phyloP scores from a whole-genome alignment of 2,329 filamentous ascomycete species.

The Paraphoma sp. region DNA sequence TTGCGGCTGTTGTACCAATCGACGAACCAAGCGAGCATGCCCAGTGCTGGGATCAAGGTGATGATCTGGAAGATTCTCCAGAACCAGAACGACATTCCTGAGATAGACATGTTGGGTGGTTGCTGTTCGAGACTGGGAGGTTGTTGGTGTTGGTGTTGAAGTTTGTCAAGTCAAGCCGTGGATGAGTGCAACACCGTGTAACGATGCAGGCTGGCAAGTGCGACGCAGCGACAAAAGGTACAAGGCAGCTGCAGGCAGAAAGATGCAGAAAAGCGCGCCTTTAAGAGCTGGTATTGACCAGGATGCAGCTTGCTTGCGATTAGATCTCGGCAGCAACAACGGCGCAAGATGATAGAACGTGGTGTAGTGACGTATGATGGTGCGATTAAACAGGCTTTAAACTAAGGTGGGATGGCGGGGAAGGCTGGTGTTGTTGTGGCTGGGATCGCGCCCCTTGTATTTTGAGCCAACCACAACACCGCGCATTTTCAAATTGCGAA shows the following conservation, averaged over 20 bases:
- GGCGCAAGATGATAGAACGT: constrained; percentile 7
- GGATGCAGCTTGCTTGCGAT: constrained; percentile 21
- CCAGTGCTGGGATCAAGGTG: constrained; percentile 68
- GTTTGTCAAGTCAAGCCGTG: constrained; percentile 12
- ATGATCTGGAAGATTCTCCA: constrained; percentile 67
- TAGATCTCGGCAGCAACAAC: constrained; percentile 15
- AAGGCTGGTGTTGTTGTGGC: constrained; percentile 28
- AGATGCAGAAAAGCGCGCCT: constrained; percentile 16
- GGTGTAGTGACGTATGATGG: constrained; percentile 31
- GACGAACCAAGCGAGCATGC: constrained; percentile 68
- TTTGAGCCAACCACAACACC: constrained; percentile 15
- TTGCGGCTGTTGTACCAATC: constrained; percentile 63
- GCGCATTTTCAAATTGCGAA: not conserved
- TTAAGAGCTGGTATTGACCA: constrained; percentile 18
- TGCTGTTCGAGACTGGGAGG: constrained; percentile 3
- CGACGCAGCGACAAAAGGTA: constrained; percentile 13
- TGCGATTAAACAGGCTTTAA: constrained; percentile 23
- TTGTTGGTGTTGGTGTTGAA: constrained; percentile 9
- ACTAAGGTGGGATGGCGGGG: constrained; percentile 26
- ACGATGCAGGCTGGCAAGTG: constrained; percentile 8
- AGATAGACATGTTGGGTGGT: constrained; percentile 52
- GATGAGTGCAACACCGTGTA: constrained; percentile 7
- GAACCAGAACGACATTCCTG: constrained; percentile 66
- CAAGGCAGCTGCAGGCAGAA: constrained; percentile 15
- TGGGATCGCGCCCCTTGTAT: constrained; percentile 22